Evolutionary conservation across 2,329 filamentous ascomycete genomes (phyloP), one percentile per base, ranked within the genome.

Genomic region (Stagonosporopsis cucurbitacearum): DNA sequence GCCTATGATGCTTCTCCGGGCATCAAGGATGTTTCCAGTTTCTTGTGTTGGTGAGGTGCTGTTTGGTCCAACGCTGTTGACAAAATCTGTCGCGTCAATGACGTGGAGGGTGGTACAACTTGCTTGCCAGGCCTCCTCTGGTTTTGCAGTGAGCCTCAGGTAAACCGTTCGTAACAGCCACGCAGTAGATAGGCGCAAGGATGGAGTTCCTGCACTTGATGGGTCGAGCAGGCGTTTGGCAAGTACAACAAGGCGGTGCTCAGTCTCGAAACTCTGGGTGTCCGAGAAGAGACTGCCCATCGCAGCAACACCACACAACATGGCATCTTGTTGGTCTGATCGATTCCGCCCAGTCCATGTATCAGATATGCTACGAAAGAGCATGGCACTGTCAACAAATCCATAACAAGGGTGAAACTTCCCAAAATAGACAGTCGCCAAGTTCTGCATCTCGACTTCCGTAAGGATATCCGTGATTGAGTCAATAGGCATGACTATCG

Each of bases 341-440:
- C 40, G 13, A 35, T 11, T 12, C 7, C 32, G 23, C 3, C 17
- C 17, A 2, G 5, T 23, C 48, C 48, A 51, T 12, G 7, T 23
- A 1, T 19, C 26, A 7, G 40, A 22, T 30, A 51, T 43, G n/a
- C 32, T 37, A 4, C 33, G 40, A 17, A 20, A 19, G 2, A 44
- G 11, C 13, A 25, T 30, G 9, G n/a, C 17, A 3, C 19, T n/a
- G 8, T 37, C 32, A 12, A 51, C 32, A 15, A 51, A 51, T 25
- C 40, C 48, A 28, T 51, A 51, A n/a, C 48, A 51, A 1, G 40
- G 48, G 23, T 51, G 48, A 8, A 51, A 51, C 8, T 44, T 51
- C 12, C 9, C 30, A 12, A 44, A 39, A 32, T 51, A 51, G 1
- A 32, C 13, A 0, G 23, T 9, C 1, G 32, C 32, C 15, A 51